Conservation (phyloP, 2,329 filamentous ascomycete genomes). For the Colletotrichum melonis region DNA sequence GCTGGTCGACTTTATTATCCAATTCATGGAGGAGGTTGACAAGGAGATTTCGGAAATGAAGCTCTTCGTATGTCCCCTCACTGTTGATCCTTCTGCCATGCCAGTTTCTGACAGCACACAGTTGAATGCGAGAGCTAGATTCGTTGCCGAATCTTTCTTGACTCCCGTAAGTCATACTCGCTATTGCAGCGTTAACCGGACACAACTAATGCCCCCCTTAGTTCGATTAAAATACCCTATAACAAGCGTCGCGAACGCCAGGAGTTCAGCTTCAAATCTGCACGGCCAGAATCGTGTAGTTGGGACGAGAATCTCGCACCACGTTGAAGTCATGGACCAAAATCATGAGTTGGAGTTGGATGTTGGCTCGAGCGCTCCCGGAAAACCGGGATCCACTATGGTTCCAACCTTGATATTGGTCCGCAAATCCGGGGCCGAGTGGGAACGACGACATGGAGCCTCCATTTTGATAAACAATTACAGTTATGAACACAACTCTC, state of each 20-base stretch:
- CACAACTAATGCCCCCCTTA: conserved; percentile 13
- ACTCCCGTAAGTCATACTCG: conserved; percentile 75
- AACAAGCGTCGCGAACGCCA: not conserved
- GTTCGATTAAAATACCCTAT: conserved; percentile 37
- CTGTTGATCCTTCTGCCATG: not conserved
- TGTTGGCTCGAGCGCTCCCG: conserved; percentile 34
- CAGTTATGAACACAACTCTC: conserved; percentile 10
- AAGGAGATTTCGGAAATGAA: conserved; percentile 99
- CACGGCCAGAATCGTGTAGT: not conserved
- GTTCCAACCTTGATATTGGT: conserved; percentile 17
- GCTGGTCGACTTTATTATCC: conserved; percentile 97
- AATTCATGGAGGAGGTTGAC: conserved; percentile 99
- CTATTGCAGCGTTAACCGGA: not conserved
- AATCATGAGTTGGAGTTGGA: conserved; percentile 26
- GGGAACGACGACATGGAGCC: conserved; percentile 21
- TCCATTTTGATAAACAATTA: conserved; percentile 19
- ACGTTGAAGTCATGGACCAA: conserved; percentile 2
- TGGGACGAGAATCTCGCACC: not conserved
- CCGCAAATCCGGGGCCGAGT: conserved; percentile 31
- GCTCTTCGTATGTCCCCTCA: conserved; percentile 84
- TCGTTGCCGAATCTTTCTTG: conserved; percentile 97
- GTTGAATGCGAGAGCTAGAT: conserved; percentile 96
- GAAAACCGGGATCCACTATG: conserved; percentile 30
- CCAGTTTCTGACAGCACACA: conserved; percentile 51
- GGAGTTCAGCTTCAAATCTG: not conserved